Evolutionary conservation across 2,329 filamentous ascomycete genomes (phyloP).

Genomic region (Colletotrichum sp.): DNA sequence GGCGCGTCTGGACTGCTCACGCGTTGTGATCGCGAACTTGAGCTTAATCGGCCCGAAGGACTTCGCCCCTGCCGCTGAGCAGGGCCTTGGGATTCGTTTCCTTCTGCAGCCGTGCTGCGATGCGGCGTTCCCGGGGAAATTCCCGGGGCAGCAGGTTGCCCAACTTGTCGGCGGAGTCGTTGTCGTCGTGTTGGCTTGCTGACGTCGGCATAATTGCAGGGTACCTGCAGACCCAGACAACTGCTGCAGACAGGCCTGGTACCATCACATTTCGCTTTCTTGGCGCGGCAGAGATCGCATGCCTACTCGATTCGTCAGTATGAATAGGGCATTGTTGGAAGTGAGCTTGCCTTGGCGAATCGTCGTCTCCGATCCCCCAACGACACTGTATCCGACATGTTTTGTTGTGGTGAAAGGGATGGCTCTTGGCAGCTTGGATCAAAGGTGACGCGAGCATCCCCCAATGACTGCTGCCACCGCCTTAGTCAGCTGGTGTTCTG

Average conservation of each 20-base stretch:
- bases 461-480: not conserved
- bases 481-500: not conserved
- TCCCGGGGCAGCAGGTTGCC: too few relatives aligned
- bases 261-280: not conserved
- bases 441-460: not conserved
- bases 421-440: not conserved
- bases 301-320: not conserved
- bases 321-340: not conserved
- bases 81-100: not conserved
- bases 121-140: accelerated
- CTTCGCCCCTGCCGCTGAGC: not conserved
- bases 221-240: not conserved
- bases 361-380: not conserved
- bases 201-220: not conserved
- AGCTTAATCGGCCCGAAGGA: not conserved
- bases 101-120: not conserved
- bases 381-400: not conserved
- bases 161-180: not conserved
- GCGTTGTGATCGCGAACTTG: not conserved
- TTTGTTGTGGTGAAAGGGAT: not conserved
- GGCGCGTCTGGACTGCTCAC: not conserved
- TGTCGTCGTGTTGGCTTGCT: not conserved
- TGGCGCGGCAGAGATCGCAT: not conserved
- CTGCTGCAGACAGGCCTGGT: not conserved
- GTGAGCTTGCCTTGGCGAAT: not conserved